phyloP scores from a whole-genome alignment of 306 rosid species.

The Begonia fuchsioides region DNA sequence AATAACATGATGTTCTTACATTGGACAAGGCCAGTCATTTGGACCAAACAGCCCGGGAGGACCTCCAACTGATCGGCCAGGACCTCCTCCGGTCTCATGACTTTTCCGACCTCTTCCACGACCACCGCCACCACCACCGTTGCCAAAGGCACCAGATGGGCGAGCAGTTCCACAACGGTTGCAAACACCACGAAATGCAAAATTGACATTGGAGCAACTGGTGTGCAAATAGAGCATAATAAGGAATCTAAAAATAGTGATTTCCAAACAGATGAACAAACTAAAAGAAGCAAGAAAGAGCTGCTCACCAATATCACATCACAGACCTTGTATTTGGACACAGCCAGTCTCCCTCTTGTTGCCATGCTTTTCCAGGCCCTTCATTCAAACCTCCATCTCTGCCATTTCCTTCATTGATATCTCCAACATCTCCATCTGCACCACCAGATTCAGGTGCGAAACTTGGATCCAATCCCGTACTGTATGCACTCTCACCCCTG shows the following conservation, averaged over 20 bases:
- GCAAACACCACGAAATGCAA: slow-evolving; percentile 99
- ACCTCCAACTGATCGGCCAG: slow-evolving; percentile 47
- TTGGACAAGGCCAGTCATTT: slow-evolving; percentile 98
- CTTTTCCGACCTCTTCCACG: slow-evolving; percentile 80
- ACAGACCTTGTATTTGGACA: slow-evolving; percentile 99
- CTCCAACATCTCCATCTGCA: slow-evolving; percentile 35
- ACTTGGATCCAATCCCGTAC: slow-evolving; percentile 34
- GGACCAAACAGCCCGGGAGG: slow-evolving; percentile 89
- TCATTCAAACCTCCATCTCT: too few species aligned
- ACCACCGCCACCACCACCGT: slow-evolving; percentile 64
- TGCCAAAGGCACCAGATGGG: slow-evolving; percentile 75
- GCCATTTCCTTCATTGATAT: slow-evolving; percentile 43
- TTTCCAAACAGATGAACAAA: not conserved
- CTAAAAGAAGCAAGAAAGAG: slow-evolving; percentile 62
- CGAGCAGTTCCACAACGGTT: slow-evolving; percentile 98
- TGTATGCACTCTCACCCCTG: slow-evolving; percentile 58
- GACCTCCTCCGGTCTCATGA: slow-evolving; percentile 50
- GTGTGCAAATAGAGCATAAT: slow-evolving; percentile 20
- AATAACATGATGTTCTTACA: slow-evolving; percentile 28
- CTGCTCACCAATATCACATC: slow-evolving; percentile 99
- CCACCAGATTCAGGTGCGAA: slow-evolving; percentile 27
- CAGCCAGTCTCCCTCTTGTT: slow-evolving; percentile 95
- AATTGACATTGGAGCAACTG: slow-evolving; percentile 91
- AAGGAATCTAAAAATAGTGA: slow-evolving; percentile 15
- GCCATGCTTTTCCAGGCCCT: slow-evolving; percentile 94